Conservation (phyloP, 495 filamentous ascomycete genomes). For the Tetracladium setigerum region DNA sequence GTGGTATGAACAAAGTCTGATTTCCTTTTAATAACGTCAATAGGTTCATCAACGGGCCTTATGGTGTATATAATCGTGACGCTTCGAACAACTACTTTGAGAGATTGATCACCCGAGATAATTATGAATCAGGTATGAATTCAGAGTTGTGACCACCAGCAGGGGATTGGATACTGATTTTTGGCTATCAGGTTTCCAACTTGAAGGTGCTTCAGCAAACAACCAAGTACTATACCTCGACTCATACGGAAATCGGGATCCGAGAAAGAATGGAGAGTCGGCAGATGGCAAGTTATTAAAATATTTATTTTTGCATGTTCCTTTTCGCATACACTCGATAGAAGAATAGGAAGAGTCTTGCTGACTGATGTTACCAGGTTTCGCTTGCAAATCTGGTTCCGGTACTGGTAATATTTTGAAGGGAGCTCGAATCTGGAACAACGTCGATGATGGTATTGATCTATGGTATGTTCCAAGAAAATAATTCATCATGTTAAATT, state of each 20-base stretch:
- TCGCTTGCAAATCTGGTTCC: slow-evolving; percentile 24
- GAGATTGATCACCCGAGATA: slow-evolving; percentile 22
- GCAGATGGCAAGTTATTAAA: slow-evolving; percentile 18
- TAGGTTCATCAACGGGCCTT: slow-evolving; percentile 22
- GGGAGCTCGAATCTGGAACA: slow-evolving; percentile 24
- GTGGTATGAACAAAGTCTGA: background rate
- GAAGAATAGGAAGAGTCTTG: no score
- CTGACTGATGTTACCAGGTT: no score
- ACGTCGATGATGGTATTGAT: slow-evolving; percentile 28
- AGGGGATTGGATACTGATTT: no score
- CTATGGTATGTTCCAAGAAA: no score
- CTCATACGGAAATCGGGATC: slow-evolving; percentile 24
- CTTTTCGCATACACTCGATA: no score
- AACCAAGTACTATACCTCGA: slow-evolving; percentile 24
- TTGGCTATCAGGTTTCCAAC: slow-evolving; percentile 17
- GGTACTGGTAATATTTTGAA: slow-evolving; percentile 22
- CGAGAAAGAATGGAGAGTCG: slow-evolving; percentile 25
- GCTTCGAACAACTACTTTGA: slow-evolving; percentile 22
- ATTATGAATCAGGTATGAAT: slow-evolving; percentile 18
- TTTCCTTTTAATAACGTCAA: no score
- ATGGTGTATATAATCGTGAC: slow-evolving; percentile 20
- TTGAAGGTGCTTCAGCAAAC: slow-evolving; percentile 20
- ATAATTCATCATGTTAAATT: no score
- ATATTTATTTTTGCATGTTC: no score
- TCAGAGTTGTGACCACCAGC: no score